Conservation (phyloP, 2,329 filamentous ascomycete species). For the Botrytis elliptica region DNA sequence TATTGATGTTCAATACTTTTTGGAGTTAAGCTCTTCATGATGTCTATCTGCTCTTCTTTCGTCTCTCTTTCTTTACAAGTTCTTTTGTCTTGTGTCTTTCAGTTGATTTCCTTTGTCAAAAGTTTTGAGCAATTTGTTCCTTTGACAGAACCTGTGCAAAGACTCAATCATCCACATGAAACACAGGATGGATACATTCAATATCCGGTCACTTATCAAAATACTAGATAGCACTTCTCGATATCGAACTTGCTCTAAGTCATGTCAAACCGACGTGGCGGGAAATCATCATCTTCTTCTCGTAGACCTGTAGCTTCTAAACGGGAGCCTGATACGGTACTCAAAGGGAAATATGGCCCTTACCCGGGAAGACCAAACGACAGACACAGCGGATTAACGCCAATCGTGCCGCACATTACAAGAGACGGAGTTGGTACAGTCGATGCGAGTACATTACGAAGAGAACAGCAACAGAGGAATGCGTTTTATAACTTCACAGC, state of each 20-base stretch:
- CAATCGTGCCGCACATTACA: neutral
- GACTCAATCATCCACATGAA: neutral
- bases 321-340: neutral
- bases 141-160: neutral
- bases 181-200: neutral
- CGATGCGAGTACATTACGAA: neutral
- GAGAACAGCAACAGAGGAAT: neutral
- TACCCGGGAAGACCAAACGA: neutral
- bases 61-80: neutral
- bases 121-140: neutral
- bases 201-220: neutral
- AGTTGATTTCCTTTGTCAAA: neutral
- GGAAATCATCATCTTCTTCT: neutral
- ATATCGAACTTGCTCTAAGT: neutral
- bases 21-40: neutral
- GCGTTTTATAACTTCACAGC: neutral
- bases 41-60: neutral
- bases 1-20: neutral
- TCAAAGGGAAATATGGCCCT: slow-evolving; percentile 1
- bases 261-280: neutral
- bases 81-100: neutral
- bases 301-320: neutral
- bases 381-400: slow-evolving; percentile 8
- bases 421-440: neutral
- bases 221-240: neutral